Base-by-base conservation (phyloP, 2,329 filamentous ascomycete species). In the Fusarium nanum region DNA sequence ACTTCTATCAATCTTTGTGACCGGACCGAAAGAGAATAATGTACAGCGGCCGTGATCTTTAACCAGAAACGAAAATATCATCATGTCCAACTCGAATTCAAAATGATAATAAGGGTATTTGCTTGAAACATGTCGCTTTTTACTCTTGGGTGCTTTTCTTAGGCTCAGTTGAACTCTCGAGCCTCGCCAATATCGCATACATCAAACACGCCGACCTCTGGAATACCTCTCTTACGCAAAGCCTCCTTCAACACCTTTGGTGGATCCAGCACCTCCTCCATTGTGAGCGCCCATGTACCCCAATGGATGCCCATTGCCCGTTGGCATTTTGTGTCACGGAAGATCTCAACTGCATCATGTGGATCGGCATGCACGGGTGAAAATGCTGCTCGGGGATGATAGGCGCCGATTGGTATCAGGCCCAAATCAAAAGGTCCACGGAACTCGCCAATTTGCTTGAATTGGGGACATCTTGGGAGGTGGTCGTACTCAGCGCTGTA, bases 391-490 rank as follows among this genome's bases (percentile, higher is more conserved):
- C 92, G 85, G 1, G 92, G 92, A 63, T 88, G 84, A 79, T 98
- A 98, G 3, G 94, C 95, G 56, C 95, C 95, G 72, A 98, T 98
- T 41, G 95, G 95, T 70, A 98, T 96, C 58, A 98, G 82, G 1
- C 95, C 95, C 9, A 98, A 87, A 78, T 98, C 93, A 75, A 98
- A 97, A 1, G 93, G 93, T 0, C 95, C 94, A 34, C 93, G 86
- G 55, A 91, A 86, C 18, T 89, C 82, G 66, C 95, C 95, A 67
- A 98, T 94, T 78, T 97, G 87, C 67, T 88, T 87, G 82, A 98
- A 98, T 52, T 94, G 93, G 10, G 94, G 94, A 77, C 93, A 97
- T 23, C 84, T 82, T 7, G 94, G 93, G 18, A 91, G 81, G 54
- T 90, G 83, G 18, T 89, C 83, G 73, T 90, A 89, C 62, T 90